Evolutionary conservation across 1,284 basidiomycete species (phyloP), one percentile per base, ranked within the genome.

Genomic region (Trichosporon faecale): DNA sequence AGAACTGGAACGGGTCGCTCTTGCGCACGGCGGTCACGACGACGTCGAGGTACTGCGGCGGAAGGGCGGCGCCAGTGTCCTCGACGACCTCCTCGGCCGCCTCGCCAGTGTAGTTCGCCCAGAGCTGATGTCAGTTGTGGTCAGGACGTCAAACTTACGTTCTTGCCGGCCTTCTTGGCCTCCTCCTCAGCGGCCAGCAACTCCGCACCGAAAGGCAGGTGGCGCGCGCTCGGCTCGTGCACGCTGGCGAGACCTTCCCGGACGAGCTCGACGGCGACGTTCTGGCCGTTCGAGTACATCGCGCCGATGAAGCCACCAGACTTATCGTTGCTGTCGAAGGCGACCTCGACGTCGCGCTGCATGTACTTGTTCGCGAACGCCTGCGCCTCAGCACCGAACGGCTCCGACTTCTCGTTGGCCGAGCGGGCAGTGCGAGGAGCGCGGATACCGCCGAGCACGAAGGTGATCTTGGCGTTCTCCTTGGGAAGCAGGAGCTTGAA

Each of bases 271-370:
- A 95, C 86, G 1, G 94, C 95, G 61, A 88, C 90, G 80, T 98
- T 98, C 74, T 94, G 91, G 1, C 78, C 77, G 77, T 88, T 93
- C 76, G 91, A 75, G 82, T 91, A 97, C 68, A 98, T 86, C 0
- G 91, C 85, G 18, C 96, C 96, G 75, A 99, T 95, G 85, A 98
- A 98, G 7, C 96, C 95, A 49, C 96, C 96, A 18, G 91, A 91
- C 85, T 97, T 98, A 85, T 99, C 96, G 16, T 91, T 89, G 60
- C 89, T 88, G 70, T 96, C 92, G 61, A 98, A 89, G 75, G 93
- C 91, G 72, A 98, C 90, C 83, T 99, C 96, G 16, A 95, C 91
- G 78, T 99, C 97, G 27, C 95, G 89, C 82, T 99, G 97, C 89
- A 98, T 90, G 78, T 91, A 94, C 70, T 88, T 87, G 64, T 89